Conservation (phyloP, 2,329 filamentous ascomycete species). For the Aspergillus unguis region DNA sequence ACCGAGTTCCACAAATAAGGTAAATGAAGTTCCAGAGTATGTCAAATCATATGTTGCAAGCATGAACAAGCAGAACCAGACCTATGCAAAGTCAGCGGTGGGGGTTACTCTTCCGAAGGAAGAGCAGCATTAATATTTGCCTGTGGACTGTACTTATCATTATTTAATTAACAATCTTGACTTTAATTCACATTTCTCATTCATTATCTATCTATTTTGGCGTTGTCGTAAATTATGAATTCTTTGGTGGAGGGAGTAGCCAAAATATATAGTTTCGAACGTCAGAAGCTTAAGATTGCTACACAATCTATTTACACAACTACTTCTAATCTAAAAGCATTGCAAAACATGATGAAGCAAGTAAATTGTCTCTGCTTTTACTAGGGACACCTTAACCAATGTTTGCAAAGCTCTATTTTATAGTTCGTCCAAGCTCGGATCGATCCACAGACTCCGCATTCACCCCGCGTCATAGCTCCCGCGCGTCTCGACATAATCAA, state of each 20-base stretch:
- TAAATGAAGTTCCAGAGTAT: conserved; percentile 60
- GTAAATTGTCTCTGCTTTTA: too few relatives aligned
- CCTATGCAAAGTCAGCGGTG: conserved; percentile 41
- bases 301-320: too few relatives aligned
- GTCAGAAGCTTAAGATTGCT: too few relatives aligned
- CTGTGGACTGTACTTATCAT: background rate
- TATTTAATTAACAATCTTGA: background rate
- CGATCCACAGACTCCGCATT: background rate
- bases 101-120: conserved; percentile 26
- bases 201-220: too few relatives aligned
- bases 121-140: conserved; percentile 26
- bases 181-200: too few relatives aligned
- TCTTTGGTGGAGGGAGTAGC: too few relatives aligned
- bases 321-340: too few relatives aligned
- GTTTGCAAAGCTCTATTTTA: background rate
- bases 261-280: too few relatives aligned
- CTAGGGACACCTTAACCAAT: background rate
- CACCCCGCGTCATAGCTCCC: conserved; percentile 18
- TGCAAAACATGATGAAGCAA: too few relatives aligned
- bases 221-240: too few relatives aligned
- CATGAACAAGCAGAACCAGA: conserved; percentile 44
- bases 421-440: background rate
- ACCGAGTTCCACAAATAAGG: conserved; percentile 56
- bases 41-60: conserved; percentile 53
- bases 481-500: background rate